These are phyloP conservation scores for Casaregolazyma lundiana DNA, from an alignment of 1,139 yeast species.

Conservation along the genomic window DNA sequence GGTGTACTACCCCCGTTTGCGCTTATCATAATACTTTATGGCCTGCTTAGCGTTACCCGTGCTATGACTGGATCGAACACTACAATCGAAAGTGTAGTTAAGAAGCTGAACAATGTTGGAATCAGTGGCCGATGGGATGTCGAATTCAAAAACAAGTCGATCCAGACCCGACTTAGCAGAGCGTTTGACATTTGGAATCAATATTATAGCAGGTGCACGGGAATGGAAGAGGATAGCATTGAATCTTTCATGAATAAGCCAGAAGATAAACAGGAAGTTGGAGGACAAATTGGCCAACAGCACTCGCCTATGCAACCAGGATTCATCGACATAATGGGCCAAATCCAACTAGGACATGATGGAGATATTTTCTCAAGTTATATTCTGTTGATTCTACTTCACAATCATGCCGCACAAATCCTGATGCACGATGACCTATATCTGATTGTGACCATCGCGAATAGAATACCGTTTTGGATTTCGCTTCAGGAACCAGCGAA, in stretches of 20 bases:
- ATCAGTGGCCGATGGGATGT: slow-evolving; percentile 16
- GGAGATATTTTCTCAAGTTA: slow-evolving; percentile 20
- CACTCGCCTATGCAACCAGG: slow-evolving; percentile 1
- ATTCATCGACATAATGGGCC: slow-evolving; percentile 13
- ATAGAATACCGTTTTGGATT: slow-evolving; percentile 12
- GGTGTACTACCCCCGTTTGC: slow-evolving; percentile 16
- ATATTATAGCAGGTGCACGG: slow-evolving; percentile 26
- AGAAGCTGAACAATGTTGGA: slow-evolving; percentile 14
- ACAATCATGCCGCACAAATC: slow-evolving; percentile 28
- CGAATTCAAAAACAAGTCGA: slow-evolving; percentile 21
- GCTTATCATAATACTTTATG: slow-evolving; percentile 26
- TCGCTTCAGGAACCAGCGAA: slow-evolving; percentile 8
- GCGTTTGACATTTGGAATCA: slow-evolving; percentile 32
- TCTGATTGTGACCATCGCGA: slow-evolving; percentile 12
- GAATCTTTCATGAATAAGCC: slow-evolving; percentile 1
- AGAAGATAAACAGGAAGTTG: slow-evolving; percentile 2
- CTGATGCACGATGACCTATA: slow-evolving; percentile 30
- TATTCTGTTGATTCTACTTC: slow-evolving; percentile 25
- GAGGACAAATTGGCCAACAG: not conserved
- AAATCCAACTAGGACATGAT: slow-evolving; percentile 14
- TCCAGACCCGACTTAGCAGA: slow-evolving; percentile 28
- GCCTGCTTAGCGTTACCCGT: slow-evolving; percentile 29
- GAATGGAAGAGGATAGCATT: slow-evolving; percentile 14
- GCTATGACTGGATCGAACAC: slow-evolving; percentile 20
- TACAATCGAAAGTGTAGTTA: slow-evolving; percentile 15